These are phyloP conservation scores for Nematocida homosporus DNA, from an alignment of 371 early-diverging fungal genomes.

Conservation along the genomic window DNA sequence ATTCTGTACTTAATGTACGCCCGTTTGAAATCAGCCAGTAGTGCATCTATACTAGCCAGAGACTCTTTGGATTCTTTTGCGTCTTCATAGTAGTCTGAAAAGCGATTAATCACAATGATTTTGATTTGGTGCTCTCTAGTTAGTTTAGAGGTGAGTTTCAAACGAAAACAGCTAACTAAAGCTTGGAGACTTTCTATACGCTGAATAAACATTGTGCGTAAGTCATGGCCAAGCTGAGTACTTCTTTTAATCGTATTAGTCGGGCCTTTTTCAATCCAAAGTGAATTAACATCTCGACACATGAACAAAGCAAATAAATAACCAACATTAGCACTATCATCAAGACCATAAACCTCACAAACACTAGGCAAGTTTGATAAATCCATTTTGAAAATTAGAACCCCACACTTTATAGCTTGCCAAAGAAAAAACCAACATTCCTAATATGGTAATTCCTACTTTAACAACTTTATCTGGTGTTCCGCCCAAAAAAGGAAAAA, in stretches of 20 bases:
- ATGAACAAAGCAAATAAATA: conserved; percentile 20
- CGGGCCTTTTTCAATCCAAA: conserved; percentile 30
- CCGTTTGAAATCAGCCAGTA: not conserved
- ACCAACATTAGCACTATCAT: not conserved
- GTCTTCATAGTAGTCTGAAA: not conserved
- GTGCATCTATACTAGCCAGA: too few species aligned
- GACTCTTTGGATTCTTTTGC: not conserved
- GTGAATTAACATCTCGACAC: not conserved
- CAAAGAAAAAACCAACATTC: not conserved
- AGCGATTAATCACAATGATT: conserved; percentile 3
- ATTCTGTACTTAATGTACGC: not conserved
- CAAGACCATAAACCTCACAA: conserved; percentile 40
- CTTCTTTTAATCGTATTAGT: not conserved
- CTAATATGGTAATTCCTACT: not conserved
- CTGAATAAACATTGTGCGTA: conserved; percentile 2
- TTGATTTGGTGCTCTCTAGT: not conserved
- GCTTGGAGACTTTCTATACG: not conserved
- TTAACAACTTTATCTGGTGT: conserved; percentile 32
- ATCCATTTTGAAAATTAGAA: too few species aligned
- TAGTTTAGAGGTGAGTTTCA: not conserved
- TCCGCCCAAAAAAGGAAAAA: not conserved
- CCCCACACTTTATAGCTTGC: too few species aligned
- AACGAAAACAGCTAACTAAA: not conserved
- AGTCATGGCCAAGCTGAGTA: conserved; percentile 5
- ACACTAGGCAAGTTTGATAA: conserved; percentile 14